phyloP scores from a whole-genome alignment of 345 rosid genomes.

The Murraya paniculata region DNA sequence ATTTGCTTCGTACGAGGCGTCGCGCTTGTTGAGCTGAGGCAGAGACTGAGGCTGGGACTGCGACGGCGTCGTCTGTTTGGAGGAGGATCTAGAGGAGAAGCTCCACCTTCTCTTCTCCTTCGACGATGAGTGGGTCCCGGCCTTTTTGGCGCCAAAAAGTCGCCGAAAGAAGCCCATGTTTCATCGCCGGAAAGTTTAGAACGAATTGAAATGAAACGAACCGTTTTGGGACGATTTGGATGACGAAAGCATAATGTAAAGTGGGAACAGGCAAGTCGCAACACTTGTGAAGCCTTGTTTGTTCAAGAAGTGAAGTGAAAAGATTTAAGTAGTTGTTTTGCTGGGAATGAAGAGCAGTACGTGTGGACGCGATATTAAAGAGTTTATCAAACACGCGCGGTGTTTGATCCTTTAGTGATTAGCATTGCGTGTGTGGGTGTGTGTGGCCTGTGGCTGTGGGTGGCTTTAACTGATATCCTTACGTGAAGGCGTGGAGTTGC shows the following conservation, averaged over 20 bases:
- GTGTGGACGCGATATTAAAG: neutral
- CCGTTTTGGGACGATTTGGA: neutral
- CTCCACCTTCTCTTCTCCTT: conserved; percentile 61
- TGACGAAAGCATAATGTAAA: neutral
- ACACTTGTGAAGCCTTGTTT: no score
- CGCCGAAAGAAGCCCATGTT: conserved; percentile 76
- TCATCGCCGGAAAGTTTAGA: conserved; percentile 25
- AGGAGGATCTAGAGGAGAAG: conserved; percentile 59
- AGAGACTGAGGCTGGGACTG: conserved; percentile 5
- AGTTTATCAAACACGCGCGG: conserved; percentile 6
- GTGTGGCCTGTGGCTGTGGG: neutral
- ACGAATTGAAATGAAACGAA: neutral
- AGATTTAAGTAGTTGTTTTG: neutral
- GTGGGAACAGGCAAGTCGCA: neutral
- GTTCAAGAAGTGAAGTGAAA: neutral
- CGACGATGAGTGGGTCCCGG: conserved; percentile 13
- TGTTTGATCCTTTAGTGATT: neutral
- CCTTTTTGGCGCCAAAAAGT: conserved; percentile 58
- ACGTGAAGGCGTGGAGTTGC: neutral
- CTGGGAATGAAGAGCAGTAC: neutral
- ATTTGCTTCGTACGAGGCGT: conserved; percentile 10
- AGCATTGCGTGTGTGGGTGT: accelerated
- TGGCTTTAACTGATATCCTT: neutral
- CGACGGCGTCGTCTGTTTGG: conserved; percentile 28
- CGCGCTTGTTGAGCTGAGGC: conserved; percentile 20